Evolutionary conservation across 495 filamentous ascomycete species (phyloP), one percentile per base, ranked within the genome.

Genomic region (Saxophila tyrrhenica): DNA sequence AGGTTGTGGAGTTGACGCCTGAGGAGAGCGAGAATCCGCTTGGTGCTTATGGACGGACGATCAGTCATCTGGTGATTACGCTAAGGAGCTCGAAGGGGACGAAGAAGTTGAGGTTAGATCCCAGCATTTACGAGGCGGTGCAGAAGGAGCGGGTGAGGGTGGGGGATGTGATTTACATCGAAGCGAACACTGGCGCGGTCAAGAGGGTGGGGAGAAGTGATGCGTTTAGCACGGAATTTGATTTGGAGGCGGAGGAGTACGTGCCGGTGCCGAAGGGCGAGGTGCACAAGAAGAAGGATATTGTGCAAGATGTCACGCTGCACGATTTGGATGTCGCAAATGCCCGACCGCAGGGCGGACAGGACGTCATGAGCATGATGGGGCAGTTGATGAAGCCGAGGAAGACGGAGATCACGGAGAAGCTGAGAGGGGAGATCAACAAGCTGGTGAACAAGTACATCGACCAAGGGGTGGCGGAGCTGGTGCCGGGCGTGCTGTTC

Each of bases 291-390:
- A 95, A 96, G 79, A 98, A 98, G 75, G 92, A 98, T 72, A 91
- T 97, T 52, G 92, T 98, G n/a, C 92, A 98, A 67, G 92, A 97
- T 65, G 92, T 98, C 53, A 94, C 90, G 29, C 76, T 98, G 53
- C 92, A 98, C 63, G 92, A 98, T 62, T 73, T 98, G 46, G 92
- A 98, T 66, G 88, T 95, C 59, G 92, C 92, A 59, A 98, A 98
- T 62, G 87, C 92, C 11, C 77, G 91, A 54, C 94, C 92, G 13
- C 76, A 95, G 74, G 91, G 92, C 29, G 92, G 92, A 52, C 92
- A 98, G 72, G 92, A 98, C 67, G 90, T 98, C 53, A 95, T 98
- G 90, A 94, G 87, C 69, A 96, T 98, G 92, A 95, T 98, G 89
- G 91, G 91, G 57, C 91, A 97, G 66, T 73, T 98, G 58, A 95